phyloP scores from a whole-genome alignment of 345 rosid genomes.

The Toxicodendron radicans region DNA sequence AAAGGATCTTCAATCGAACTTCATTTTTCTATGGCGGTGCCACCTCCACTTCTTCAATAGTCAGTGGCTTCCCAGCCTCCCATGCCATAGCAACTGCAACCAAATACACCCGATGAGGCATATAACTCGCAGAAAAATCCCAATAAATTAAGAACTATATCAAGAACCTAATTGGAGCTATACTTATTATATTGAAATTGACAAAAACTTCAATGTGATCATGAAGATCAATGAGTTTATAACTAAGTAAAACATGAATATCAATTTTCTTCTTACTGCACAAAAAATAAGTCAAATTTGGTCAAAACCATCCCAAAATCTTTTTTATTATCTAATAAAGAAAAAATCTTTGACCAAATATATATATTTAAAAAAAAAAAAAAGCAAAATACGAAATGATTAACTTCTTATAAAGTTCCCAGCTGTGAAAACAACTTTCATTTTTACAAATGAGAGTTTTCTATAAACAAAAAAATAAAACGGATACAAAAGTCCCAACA shows the following conservation, averaged over 20 bases:
- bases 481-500: no score
- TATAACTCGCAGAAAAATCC: neutral
- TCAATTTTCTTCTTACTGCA: neutral
- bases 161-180: neutral
- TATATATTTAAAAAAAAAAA: no score
- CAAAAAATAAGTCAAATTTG: neutral
- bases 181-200: neutral
- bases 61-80: constrained; percentile 92
- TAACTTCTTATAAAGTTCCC: no score
- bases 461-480: no score
- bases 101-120: neutral
- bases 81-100: constrained; percentile 80
- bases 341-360: no score
- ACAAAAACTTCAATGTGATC: no score
- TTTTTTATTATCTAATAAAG: no score
- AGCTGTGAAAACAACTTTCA: no score
- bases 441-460: no score
- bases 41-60: constrained; percentile 81
- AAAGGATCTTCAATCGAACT: constrained; percentile 80
- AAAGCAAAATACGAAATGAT: no score
- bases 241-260: neutral
- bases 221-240: neutral
- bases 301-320: neutral
- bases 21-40: constrained; percentile 83
- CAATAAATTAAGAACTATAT: neutral